Evolutionary conservation across 2,329 filamentous ascomycete species (phyloP), one percentile per base, ranked within the genome.

Genomic region (Aureobasidium sp.): DNA sequence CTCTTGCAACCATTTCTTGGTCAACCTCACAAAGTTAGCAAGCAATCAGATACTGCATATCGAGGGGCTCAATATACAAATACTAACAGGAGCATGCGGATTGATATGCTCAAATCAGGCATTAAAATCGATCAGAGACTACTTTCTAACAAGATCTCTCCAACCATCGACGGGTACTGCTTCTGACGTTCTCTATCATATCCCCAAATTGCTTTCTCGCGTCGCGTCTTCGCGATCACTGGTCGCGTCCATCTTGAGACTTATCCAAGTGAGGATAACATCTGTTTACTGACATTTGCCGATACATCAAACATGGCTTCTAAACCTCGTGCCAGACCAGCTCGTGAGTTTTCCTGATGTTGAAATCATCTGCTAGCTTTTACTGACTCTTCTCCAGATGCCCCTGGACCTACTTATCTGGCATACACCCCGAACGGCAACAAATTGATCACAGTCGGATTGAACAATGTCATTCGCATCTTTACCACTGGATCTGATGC

Each of bases 401-500:
- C 91, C 3, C 87, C 89, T 59, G 95, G 95, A 65, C 85, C 86
- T 62, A 97, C 95, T 2, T 91, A 86, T 68, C 86, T 95, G 67
- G 84, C 89, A 65, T 97, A 97, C 76, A 97, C 92, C 0, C 90
- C 91, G 7, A 87, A 96, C 73, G 94, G 95, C 65, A 83, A 83
- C 67, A 90, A 89, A 69, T 82, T 99, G 62, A 85, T 97, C 66
- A 97, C 94, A 11, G 92, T 91, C 64, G 94, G 94, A 66, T 88
- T 90, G 63, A 96, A 97, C 77, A 95, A 95, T 70, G 91, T 90
- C 8, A 91, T 96, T 69, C 89, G 95, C 54, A 84, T 97, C 54
- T 99, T 96, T 78, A 90, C 88, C 67, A 94, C 92, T 15, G 91
- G 90, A 63, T 94, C 89, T 42, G 89, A 96, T 76, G 92, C 91